Conservation (phyloP, 2,329 filamentous ascomycete genomes). For the Penicillium vulpinum region DNA sequence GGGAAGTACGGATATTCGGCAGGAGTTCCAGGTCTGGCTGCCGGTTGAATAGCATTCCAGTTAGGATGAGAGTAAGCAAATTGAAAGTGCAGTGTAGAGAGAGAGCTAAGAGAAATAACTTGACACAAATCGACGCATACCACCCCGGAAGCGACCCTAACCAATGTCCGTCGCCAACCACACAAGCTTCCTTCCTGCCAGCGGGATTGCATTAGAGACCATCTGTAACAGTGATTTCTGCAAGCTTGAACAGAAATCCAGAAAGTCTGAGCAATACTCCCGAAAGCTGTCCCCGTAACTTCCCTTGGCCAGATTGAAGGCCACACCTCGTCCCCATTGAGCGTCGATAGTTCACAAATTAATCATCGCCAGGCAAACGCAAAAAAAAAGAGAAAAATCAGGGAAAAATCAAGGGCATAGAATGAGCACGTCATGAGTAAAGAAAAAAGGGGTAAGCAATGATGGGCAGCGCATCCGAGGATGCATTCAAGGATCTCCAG, state of each 20-base stretch:
- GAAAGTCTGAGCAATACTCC: constrained; percentile 15
- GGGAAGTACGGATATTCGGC: neutral
- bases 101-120: constrained; percentile 17
- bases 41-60: neutral
- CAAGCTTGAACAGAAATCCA: constrained; percentile 15
- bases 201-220: constrained; percentile 5
- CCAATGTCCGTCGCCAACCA: constrained; percentile 46
- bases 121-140: constrained; percentile 42
- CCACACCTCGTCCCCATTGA: constrained; percentile 32
- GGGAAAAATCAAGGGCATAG: constrained; percentile 12
- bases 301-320: constrained; percentile 18
- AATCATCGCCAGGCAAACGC: constrained; percentile 14
- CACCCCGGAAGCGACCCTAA: constrained; percentile 51
- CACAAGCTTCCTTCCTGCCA: constrained; percentile 15
- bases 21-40: neutral
- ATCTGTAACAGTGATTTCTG: neutral
- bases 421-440: constrained; percentile 7
- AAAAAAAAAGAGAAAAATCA: constrained; percentile 13
- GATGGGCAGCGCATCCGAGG: constrained; percentile 17
- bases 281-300: constrained; percentile 15
- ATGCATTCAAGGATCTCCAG: constrained; percentile 21
- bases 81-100: constrained; percentile 11
- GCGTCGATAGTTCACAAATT: constrained; percentile 30
- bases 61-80: neutral
- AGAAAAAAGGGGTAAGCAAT: constrained; percentile 10